Conservation (phyloP, 331 rosid genomes). For the Arachis monticola region DNA sequence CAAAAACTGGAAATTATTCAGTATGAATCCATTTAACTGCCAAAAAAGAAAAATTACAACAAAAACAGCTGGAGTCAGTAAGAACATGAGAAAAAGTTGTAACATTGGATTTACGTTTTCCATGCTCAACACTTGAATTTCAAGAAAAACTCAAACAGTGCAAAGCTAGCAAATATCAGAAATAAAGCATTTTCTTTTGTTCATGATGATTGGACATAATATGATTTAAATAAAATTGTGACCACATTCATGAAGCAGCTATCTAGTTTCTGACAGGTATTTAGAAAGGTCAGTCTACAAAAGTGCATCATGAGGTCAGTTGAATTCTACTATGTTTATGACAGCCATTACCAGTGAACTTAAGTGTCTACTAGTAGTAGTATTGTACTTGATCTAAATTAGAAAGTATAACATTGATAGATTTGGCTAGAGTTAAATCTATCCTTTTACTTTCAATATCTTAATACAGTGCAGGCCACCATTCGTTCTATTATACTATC, state of each 20-base stretch:
- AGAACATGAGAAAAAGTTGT: neutral
- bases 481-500: neutral
- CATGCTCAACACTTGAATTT: conserved; percentile 9
- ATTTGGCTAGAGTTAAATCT: neutral
- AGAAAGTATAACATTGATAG: neutral
- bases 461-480: neutral
- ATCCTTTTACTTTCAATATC: neutral
- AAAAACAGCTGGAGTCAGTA: conserved; percentile 28
- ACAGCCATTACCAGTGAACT: neutral
- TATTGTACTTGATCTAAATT: neutral
- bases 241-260: conserved; percentile 18
- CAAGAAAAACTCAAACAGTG: neutral
- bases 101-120: conserved; percentile 1
- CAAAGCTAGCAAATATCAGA: conserved; percentile 17
- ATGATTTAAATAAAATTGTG: neutral
- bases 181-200: neutral
- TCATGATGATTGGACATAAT: neutral
- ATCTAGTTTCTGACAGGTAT: neutral
- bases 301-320: conserved; percentile 13
- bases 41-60: conserved; percentile 36
- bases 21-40: conserved; percentile 82
- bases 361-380: neutral
- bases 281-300: conserved; percentile 17
- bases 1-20: conserved; percentile 92
- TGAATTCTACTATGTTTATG: neutral